phyloP scores from a whole-genome alignment of 352 stramenopile species.

The Phytophthora vignae region DNA sequence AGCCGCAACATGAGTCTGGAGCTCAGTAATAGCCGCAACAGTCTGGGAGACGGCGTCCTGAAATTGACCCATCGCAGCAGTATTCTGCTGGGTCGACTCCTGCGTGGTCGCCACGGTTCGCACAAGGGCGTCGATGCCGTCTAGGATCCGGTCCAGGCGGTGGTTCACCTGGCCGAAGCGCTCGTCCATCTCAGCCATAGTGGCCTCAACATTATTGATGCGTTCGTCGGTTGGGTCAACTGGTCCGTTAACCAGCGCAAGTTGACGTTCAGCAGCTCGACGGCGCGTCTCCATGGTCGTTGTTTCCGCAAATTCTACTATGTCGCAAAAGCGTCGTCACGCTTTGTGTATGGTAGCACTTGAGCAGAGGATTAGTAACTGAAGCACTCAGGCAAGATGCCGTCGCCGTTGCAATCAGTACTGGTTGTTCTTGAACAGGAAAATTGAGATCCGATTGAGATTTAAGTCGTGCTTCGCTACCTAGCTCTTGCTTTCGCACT shows the following conservation, averaged over 20 bases:
- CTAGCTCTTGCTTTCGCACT: no score
- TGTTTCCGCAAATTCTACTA: conserved; percentile 20
- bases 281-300: conserved; percentile 15
- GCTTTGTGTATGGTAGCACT: no score
- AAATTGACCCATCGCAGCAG: not conserved
- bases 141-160: conserved; percentile 9
- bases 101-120: conserved; percentile 1
- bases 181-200: conserved; percentile 4
- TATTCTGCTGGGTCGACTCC: not conserved
- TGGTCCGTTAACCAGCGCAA: conserved; percentile 1
- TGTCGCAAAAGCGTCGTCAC: no score
- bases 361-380: no score
- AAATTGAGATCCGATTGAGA: no score
- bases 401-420: no score
- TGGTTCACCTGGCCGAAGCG: conserved; percentile 12
- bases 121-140: conserved; percentile 13
- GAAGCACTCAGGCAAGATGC: no score
- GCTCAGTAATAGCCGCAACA: not conserved
- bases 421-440: no score
- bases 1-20: not conserved
- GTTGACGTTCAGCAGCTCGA: not conserved
- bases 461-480: not conserved
- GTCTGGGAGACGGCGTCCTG: conserved; percentile 10
- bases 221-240: not conserved
- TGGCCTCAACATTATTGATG: not conserved